A percentile compares a stretch with the other conserved stretches of the same genome.
Conservation (phyloP, 83 land plant species). For the Picea engelmannii region DNA sequence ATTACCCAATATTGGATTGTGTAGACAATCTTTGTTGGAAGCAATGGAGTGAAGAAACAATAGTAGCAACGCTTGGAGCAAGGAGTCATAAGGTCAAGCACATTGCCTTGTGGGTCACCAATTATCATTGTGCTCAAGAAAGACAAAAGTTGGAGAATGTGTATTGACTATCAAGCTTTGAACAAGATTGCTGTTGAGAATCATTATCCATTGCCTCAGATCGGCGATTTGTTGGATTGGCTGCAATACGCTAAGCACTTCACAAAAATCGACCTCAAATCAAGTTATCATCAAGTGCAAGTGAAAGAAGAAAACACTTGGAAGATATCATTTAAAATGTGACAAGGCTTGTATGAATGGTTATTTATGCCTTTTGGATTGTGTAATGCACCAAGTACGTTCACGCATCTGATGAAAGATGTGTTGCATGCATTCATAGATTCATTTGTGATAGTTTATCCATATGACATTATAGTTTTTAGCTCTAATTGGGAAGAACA, state of each 20-base stretch:
- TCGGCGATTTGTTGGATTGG: background rate
- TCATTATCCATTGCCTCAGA: background rate
- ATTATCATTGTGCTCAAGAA: background rate
- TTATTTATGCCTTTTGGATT: background rate
- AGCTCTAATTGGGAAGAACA: no score
- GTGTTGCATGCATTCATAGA: background rate
- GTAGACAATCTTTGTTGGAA: no score
- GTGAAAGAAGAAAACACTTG: background rate
- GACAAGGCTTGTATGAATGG: background rate
- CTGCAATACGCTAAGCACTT: background rate
- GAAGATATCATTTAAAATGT: background rate
- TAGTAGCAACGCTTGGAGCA: background rate
- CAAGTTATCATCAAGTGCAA: background rate
- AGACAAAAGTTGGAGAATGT: background rate
- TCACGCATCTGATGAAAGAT: background rate
- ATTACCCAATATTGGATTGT: no score
- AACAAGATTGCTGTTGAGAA: background rate
- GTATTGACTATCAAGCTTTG: background rate
- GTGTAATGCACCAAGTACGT: background rate
- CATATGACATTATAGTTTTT: background rate
- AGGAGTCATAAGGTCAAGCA: background rate
- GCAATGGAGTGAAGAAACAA: background rate
- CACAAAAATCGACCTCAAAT: background rate
- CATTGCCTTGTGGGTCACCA: background rate
- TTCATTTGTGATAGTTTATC: background rate